phyloP scores from a whole-genome alignment of 2,329 filamentous ascomycete genomes.

The Colletotrichum euphorbiae region DNA sequence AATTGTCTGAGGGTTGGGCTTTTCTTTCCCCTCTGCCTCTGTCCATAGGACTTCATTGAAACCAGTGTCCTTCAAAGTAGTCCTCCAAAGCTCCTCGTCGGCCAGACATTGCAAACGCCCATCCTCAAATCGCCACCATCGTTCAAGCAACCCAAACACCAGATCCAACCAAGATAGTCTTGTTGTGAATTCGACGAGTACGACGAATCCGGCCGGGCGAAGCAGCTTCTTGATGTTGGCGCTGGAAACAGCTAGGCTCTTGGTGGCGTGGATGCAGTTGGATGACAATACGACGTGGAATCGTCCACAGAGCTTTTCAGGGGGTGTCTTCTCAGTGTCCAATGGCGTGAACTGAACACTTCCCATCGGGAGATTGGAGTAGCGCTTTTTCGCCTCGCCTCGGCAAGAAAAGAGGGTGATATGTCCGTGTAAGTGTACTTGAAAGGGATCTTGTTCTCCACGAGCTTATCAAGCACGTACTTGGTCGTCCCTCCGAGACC shows the following conservation, averaged over 20 bases:
- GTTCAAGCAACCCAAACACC: constrained; percentile 5
- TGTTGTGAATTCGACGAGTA: constrained; percentile 1
- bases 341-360: too few species aligned
- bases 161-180: neutral
- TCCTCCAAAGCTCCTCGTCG: neutral
- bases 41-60: neutral
- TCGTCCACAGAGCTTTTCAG: neutral
- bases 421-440: too few species aligned
- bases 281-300: constrained; percentile 1
- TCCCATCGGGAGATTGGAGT: too few species aligned
- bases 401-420: too few species aligned
- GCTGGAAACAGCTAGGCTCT: neutral
- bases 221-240: constrained; percentile 2
- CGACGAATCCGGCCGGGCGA: neutral
- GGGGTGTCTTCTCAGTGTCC: constrained; percentile 18
- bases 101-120: neutral
- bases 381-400: too few species aligned
- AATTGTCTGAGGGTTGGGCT: constrained; percentile 4
- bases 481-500: constrained; percentile 9
- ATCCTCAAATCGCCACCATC: neutral
- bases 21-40: neutral
- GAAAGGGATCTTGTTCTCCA: neutral
- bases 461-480: constrained; percentile 14
- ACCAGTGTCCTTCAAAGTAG: too few species aligned
- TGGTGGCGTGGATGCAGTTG: constrained; percentile 17